Evolutionary conservation across 129 eudicot species (phyloP).

Genomic region (Rutidosis leptorrhynchoides): DNA sequence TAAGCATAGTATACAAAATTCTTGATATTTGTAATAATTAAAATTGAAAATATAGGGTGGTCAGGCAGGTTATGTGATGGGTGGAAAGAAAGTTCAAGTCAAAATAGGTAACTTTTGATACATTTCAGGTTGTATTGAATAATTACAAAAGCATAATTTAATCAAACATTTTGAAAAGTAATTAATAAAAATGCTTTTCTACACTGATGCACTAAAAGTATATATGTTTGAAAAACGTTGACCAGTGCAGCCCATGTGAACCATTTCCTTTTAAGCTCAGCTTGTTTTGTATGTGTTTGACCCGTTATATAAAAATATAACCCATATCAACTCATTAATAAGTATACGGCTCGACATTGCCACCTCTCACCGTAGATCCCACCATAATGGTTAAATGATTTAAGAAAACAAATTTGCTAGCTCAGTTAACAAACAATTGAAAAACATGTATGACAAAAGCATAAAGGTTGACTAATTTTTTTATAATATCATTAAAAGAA

Average conservation of each 20-base stretch:
- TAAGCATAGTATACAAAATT: background rate
- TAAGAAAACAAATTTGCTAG: constrained; percentile 1
- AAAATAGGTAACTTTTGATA: background rate
- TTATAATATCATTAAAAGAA: constrained; percentile 8
- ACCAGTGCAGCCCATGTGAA: background rate
- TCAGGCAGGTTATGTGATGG: background rate
- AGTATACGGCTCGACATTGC: background rate
- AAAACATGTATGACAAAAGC: constrained; percentile 5
- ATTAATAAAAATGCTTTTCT: background rate
- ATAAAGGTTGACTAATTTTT: background rate
- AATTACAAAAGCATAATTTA: too few species aligned
- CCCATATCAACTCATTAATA: background rate
- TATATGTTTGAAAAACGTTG: background rate
- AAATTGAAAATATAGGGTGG: background rate
- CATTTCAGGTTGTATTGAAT: background rate
- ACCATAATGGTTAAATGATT: background rate
- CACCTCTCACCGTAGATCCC: background rate
- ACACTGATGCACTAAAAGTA: background rate
- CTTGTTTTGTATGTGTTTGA: background rate
- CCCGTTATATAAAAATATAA: background rate
- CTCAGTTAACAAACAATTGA: background rate
- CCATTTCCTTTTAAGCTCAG: background rate
- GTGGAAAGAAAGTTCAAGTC: background rate
- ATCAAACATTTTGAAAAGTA: background rate
- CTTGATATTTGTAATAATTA: background rate